Percentiles rank a stretch among this genome's conserved stretches.
Evolutionary conservation across 176 grass and related monocot species (phyloP).

Genomic region (Rhynchospora tenuis): DNA sequence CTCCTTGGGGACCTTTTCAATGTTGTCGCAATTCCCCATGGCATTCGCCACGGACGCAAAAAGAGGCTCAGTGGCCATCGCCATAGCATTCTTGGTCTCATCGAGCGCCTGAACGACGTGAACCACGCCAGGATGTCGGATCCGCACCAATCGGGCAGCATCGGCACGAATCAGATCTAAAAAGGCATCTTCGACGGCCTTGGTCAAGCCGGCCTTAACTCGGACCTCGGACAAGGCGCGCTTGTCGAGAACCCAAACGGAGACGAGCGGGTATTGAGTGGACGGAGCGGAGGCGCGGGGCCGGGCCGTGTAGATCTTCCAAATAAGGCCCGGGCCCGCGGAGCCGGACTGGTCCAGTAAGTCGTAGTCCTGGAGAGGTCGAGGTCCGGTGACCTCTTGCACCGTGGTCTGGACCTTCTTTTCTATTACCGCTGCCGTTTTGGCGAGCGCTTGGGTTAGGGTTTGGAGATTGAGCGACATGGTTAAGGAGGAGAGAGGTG

Average conservation of each 20-base stretch:
- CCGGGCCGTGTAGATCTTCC: conserved; percentile 76
- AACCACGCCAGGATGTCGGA: conserved; percentile 94
- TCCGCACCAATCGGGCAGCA: conserved; percentile 70
- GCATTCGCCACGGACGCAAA: conserved; percentile 86
- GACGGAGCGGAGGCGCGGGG: conserved; percentile 70
- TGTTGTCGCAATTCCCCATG: conserved; percentile 69
- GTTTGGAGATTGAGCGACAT: conserved; percentile 99
- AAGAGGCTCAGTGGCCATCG: conserved; percentile 90
- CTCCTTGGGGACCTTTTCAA: conserved; percentile 81
- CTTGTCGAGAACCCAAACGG: conserved; percentile 97
- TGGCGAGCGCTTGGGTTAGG: conserved; percentile 85
- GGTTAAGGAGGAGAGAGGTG: background rate
- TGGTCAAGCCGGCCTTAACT: conserved; percentile 62
- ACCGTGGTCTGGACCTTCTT: conserved; percentile 95
- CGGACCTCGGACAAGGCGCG: conserved; percentile 70
- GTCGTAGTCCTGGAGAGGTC: conserved; percentile 98
- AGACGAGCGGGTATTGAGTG: conserved; percentile 80
- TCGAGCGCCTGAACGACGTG: conserved; percentile 98
- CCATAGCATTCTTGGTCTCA: conserved; percentile 96
- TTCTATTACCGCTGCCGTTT: conserved; percentile 95
- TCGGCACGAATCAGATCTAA: conserved; percentile 85
- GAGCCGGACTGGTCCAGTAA: conserved; percentile 83
- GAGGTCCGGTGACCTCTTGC: conserved; percentile 97
- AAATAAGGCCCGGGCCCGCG: conserved; percentile 68
- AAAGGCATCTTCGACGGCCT: conserved; percentile 79